Evolutionary conservation across 768 basidiomycete genomes (phyloP), one percentile per base, ranked within the genome.

Genomic region (Trametes gibbosa): DNA sequence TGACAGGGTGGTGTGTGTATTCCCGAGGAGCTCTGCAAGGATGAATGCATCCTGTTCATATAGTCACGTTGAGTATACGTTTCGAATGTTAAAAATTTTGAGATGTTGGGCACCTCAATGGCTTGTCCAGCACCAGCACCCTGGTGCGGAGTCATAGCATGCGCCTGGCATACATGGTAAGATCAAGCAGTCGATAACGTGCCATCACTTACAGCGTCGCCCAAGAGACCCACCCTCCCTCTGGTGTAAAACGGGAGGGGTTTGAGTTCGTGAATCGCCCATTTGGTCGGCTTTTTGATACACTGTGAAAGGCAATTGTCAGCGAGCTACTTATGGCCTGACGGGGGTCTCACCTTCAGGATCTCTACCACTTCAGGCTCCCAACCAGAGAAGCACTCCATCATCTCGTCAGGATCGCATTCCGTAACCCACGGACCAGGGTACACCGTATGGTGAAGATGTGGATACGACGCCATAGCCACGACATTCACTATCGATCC

Each of bases 401-500:
- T 43, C 17, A 74, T 23, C 37, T 74, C 73, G 5, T 66, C 50
- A 12, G 45, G 37, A 32, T 61, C 25, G 47, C 66, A 63, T 5
- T 69, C 66, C 8, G 49, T 59, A 3, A 71, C 70, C 70, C 70
- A 73, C 1, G 63, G 63, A 8, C 62, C 66, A 14, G 59, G 52
- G 45, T 66, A 66, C 5, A 21, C 8, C 7, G 65, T 54, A 25
- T 73, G 69, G 54, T 77, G 72, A 29, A 73, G 70, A 29, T 74
- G 61, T 16, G 73, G 72, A 13, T 77, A 60, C 29, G 77, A 76
- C 2, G 72, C 66, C 60, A 79, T 74, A 0, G 77, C 74, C 25
- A 81, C 78, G 16, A 81, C 73, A 60, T 82, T 81, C 27, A 79
- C 73, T 10, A 79, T 64, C 23, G 70, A 74, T 1, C 77, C 76